Percentiles rank a stretch among this genome's conserved stretches.
phyloP scores from a whole-genome alignment of 257 asterid genomes.

The Pogostemon cablin region DNA sequence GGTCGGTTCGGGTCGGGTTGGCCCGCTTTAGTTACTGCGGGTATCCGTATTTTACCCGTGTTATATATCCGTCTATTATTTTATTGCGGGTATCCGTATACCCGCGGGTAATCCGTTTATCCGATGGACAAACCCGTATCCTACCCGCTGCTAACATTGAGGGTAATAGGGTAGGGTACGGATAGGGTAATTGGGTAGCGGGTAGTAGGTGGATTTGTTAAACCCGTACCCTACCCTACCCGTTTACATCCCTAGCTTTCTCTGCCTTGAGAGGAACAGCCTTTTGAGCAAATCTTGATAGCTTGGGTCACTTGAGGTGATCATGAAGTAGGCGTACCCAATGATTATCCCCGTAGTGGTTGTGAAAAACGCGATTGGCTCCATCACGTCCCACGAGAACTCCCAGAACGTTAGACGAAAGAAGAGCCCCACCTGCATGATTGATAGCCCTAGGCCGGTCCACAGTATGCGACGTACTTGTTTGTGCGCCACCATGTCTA shows the following conservation, averaged over 20 bases:
- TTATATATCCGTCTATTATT: too few relatives aligned
- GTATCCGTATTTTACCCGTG: too few relatives aligned
- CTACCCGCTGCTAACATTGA: too few relatives aligned
- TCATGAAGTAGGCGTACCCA: constrained; percentile 59
- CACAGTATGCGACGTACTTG: constrained; percentile 61
- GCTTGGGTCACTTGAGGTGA: constrained; percentile 60
- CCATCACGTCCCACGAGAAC: constrained; percentile 82
- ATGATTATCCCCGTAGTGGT: constrained; percentile 51
- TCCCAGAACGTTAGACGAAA: constrained; percentile 76
- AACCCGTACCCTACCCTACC: too few relatives aligned
- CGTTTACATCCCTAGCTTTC: not conserved
- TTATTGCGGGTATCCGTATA: too few relatives aligned
- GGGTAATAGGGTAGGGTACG: too few relatives aligned
- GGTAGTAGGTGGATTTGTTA: too few relatives aligned
- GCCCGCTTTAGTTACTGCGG: too few relatives aligned
- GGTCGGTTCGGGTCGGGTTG: too few relatives aligned
- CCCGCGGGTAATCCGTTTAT: too few relatives aligned
- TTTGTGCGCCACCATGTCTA: constrained; percentile 56
- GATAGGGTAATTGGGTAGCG: too few relatives aligned
- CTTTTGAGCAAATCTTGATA: constrained; percentile 64
- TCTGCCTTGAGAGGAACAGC: constrained; percentile 59
- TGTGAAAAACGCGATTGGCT: constrained; percentile 62
- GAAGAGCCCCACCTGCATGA: constrained; percentile 53
- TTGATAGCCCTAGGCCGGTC: constrained; percentile 52
- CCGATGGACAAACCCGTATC: too few relatives aligned